Evolutionary conservation across 495 filamentous ascomycete species (phyloP).

Genomic region (Acidiella bohemica): DNA sequence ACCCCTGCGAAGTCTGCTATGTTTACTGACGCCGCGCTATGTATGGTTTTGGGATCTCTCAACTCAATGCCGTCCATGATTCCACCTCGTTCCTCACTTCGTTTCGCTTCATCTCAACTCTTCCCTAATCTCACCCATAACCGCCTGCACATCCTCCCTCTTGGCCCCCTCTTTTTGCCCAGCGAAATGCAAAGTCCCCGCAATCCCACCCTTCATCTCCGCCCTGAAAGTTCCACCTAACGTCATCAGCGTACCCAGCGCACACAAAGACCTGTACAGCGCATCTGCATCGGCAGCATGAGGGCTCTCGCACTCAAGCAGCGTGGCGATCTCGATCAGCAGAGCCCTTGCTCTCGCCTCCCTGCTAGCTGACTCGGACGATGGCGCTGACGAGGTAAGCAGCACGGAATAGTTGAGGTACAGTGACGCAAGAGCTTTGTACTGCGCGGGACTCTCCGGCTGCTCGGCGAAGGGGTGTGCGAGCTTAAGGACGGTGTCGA

Average conservation of each 20-base stretch:
- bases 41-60: too few species aligned
- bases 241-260: constrained; percentile 60
- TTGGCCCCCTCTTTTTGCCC: constrained; percentile 32
- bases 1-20: too few species aligned
- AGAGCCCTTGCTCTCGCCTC: constrained; percentile 14
- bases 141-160: constrained; percentile 44
- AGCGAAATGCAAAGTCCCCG: constrained; percentile 30
- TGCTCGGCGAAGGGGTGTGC: constrained; percentile 30
- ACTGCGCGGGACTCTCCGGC: constrained; percentile 44
- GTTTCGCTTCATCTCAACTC: constrained; percentile 19
- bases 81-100: too few species aligned
- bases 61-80: too few species aligned
- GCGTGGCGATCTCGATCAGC: constrained; percentile 14
- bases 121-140: constrained; percentile 45
- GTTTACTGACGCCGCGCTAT: too few species aligned
- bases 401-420: constrained; percentile 68
- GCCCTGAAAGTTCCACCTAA: constrained; percentile 37
- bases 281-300: constrained; percentile 64
- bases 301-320: constrained; percentile 19
- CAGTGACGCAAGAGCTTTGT: constrained; percentile 67
- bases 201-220: constrained; percentile 36
- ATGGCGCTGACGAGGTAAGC: constrained; percentile 26
- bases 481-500: constrained; percentile 34
- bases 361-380: constrained; percentile 5
- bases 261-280: constrained; percentile 69